Evolutionary conservation across 257 asterid species (phyloP).

Genomic region (Solanum tarijense): DNA sequence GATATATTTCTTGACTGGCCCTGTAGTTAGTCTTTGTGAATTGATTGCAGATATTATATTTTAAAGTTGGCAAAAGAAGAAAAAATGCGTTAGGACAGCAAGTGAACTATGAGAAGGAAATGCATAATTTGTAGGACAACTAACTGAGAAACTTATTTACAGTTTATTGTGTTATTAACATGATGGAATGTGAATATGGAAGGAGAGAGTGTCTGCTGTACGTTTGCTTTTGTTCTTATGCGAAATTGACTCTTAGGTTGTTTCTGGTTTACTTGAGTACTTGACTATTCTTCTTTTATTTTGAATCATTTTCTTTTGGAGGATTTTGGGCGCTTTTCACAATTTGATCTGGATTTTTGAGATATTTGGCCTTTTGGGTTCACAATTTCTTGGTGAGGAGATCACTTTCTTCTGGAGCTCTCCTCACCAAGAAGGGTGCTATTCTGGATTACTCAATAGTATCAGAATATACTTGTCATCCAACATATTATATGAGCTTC

Average conservation of each 20-base stretch:
- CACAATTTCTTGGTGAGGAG: slow-evolving; percentile 5
- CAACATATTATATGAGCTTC: slow-evolving; percentile 29
- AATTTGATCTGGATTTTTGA: background rate
- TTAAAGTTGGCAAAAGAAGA: background rate
- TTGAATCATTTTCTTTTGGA: background rate
- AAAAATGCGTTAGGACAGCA: background rate
- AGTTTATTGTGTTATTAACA: background rate
- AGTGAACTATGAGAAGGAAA: background rate
- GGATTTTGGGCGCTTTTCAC: background rate
- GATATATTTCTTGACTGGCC: background rate
- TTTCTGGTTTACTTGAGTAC: background rate
- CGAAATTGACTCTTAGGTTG: background rate
- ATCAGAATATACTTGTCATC: slow-evolving; percentile 23
- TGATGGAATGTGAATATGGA: background rate
- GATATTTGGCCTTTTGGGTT: background rate
- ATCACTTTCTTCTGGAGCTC: slow-evolving; percentile 56
- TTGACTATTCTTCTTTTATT: background rate
- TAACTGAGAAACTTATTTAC: background rate
- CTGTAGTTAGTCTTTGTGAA: background rate
- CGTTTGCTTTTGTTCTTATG: background rate
- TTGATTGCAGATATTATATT: background rate
- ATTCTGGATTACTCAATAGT: slow-evolving; percentile 38
- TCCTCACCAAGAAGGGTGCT: slow-evolving; percentile 35
- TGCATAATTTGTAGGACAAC: background rate
- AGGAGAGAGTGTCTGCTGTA: background rate